These are phyloP conservation scores for Populus nigra DNA, from an alignment of 345 rosid species.

Conservation along the genomic window DNA sequence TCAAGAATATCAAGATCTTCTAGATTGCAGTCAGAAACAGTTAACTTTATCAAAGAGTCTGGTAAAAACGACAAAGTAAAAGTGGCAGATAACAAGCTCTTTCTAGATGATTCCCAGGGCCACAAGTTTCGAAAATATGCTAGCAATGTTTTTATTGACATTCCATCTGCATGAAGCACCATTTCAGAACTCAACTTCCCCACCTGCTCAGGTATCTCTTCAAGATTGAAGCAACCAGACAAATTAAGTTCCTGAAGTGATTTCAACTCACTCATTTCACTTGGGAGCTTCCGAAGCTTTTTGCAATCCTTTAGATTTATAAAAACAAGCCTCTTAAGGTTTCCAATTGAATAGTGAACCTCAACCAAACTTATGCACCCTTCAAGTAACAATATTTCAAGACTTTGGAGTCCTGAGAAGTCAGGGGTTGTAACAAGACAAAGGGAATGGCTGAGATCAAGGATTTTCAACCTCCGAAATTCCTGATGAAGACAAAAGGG, in stretches of 20 bases:
- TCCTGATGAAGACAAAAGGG: slow-evolving; percentile 1
- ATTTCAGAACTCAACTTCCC: no score
- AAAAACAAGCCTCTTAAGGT: slow-evolving; percentile 8
- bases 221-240: neutral
- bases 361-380: slow-evolving; percentile 16
- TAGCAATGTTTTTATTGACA: no score
- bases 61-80: neutral
- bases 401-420: slow-evolving; percentile 14
- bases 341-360: slow-evolving; percentile 22
- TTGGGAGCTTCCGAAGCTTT: slow-evolving; percentile 18
- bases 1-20: slow-evolving; percentile 14
- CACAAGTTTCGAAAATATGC: no score
- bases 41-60: slow-evolving; percentile 3
- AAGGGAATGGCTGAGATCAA: slow-evolving; percentile 22
- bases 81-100: no score
- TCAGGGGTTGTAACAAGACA: slow-evolving; percentile 13
- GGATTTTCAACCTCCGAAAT: slow-evolving; percentile 14
- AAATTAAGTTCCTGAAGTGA: slow-evolving; percentile 14
- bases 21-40: slow-evolving; percentile 18
- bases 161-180: no score
- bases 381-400: slow-evolving; percentile 25
- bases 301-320: slow-evolving; percentile 21
- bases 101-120: no score
- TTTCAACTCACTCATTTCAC: slow-evolving; percentile 1
- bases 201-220: neutral